Evolutionary conservation across 2,329 filamentous ascomycete genomes (phyloP), one percentile per base, ranked within the genome.

Genomic region (Fusarium armeniacum): DNA sequence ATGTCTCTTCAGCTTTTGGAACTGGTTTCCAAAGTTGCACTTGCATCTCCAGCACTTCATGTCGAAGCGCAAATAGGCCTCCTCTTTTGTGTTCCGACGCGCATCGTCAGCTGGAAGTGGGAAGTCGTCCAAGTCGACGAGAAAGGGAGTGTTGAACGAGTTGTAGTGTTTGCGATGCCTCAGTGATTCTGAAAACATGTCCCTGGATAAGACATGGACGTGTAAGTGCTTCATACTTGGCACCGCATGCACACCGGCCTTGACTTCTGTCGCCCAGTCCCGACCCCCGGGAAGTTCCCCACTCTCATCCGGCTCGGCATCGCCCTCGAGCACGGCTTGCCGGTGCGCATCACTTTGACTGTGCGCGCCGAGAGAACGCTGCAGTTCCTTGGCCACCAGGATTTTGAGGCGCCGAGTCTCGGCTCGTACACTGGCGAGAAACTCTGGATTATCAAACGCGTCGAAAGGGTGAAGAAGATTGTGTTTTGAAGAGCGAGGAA

Each of bases 141-240:
- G 87, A 78, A 98, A 99, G 5, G 87, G 87, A 54, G 94, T 97
- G 33, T 88, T 89, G 80, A 98, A 98, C 69, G 92, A 96, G 76
- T 96, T 93, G 81, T 98, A 98, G 81, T 98, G 96, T 78, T 94
- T 95, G 69, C 89, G 86, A 76, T 95, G 90, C 81, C 90, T 93
- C 79, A 98, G 71, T 46, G 85, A 86, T 13, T 87, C 85, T 38
- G 91, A 93, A 73, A 89, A 85, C 84, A 93, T 91, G 77, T 99
- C 96, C 20, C 88, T 84, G 40, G 92, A 93, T 60, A 98, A 81
- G 32, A 98, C 89, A 79, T 99, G 96, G 6, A 98, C 85, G 80
- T 99, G 96, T 57, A 98, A 78, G 78, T 98, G 93, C 68, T 88
- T 90, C 96, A 99, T 98, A 58, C 91, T 94, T 5, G 96, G 96